These are phyloP conservation scores for Wickerhamiella domercqiae DNA, from an alignment of 805 yeast genomes.

Conservation along the genomic window DNA sequence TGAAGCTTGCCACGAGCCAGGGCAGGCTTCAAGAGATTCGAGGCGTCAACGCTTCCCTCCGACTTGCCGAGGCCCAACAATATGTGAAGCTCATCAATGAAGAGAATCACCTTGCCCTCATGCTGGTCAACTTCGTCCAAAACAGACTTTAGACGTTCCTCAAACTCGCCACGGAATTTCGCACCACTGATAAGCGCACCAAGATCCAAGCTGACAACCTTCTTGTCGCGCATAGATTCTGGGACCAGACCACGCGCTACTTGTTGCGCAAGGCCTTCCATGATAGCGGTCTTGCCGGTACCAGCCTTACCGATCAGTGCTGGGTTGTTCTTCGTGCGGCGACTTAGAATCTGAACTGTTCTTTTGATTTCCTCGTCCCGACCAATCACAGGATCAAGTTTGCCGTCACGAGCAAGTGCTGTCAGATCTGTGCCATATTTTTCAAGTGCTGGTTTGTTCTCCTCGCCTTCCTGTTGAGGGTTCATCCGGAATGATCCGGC, in stretches of 20 bases:
- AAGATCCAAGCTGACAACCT: slow-evolving; percentile 68
- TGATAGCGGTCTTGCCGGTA: slow-evolving; percentile 92
- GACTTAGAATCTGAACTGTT: slow-evolving; percentile 78
- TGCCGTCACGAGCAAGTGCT: slow-evolving; percentile 72
- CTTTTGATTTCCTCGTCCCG: slow-evolving; percentile 89
- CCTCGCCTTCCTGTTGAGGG: slow-evolving; percentile 11
- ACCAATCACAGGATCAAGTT: slow-evolving; percentile 92
- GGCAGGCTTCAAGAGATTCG: slow-evolving; percentile 92
- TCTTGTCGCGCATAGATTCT: slow-evolving; percentile 77
- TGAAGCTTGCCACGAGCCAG: slow-evolving; percentile 91
- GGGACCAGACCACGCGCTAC: slow-evolving; percentile 88
- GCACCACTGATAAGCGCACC: slow-evolving; percentile 90
- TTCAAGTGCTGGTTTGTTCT: slow-evolving; percentile 54
- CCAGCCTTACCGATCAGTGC: slow-evolving; percentile 94
- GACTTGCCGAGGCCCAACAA: slow-evolving; percentile 98
- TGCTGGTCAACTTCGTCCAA: slow-evolving; percentile 85
- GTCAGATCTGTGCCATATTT: slow-evolving; percentile 79
- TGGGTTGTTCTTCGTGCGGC: slow-evolving; percentile 92
- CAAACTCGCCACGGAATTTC: slow-evolving; percentile 91
- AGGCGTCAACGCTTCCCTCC: slow-evolving; percentile 94
- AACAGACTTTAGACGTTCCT: slow-evolving; percentile 90
- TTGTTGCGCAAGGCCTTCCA: slow-evolving; percentile 93
- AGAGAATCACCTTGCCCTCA: slow-evolving; percentile 68
- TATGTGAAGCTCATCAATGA: slow-evolving; percentile 98
- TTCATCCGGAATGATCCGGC: slow-evolving; percentile 8